Percentiles rank a stretch among this genome's conserved stretches.
phyloP scores from a whole-genome alignment of 75 land plant genomes.

The Pinus tabuliformis region DNA sequence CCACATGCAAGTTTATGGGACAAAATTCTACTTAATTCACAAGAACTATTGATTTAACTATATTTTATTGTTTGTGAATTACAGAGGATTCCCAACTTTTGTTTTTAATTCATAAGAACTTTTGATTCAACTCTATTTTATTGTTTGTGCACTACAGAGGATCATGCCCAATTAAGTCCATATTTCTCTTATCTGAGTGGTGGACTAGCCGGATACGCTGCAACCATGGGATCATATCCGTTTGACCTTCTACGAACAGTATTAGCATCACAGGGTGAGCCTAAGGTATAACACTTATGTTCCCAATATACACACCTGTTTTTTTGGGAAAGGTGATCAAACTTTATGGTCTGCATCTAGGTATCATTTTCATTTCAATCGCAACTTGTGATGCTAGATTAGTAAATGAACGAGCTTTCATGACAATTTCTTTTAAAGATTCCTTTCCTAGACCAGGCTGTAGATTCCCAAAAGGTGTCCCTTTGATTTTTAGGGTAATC shows the following conservation, averaged over 20 bases:
- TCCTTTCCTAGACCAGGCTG: not conserved
- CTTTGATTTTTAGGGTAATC: not conserved
- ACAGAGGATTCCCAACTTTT: no score
- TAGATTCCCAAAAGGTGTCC: not conserved
- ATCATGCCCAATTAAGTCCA: conserved; percentile 70
- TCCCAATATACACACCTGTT: not conserved
- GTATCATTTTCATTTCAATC: not conserved
- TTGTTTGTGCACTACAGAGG: conserved; percentile 31
- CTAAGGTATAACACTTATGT: not conserved
- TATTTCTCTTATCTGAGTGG: conserved; percentile 86
- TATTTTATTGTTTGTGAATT: conserved; percentile 1
- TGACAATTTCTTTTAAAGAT: not conserved
- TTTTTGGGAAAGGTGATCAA: not conserved
- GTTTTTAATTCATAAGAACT: no score
- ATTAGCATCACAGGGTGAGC: conserved; percentile 94
- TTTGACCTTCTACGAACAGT: conserved; percentile 95
- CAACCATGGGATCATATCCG: no score
- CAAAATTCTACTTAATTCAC: not conserved
- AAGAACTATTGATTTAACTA: not conserved
- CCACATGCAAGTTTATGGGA: no score
- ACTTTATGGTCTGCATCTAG: not conserved
- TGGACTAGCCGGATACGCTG: conserved; percentile 90
- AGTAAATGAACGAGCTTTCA: not conserved
- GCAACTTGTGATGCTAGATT: not conserved
- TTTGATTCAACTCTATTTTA: no score